Conservation (phyloP, 1,139 yeast genomes). For the Suhomyces anneliseae region DNA sequence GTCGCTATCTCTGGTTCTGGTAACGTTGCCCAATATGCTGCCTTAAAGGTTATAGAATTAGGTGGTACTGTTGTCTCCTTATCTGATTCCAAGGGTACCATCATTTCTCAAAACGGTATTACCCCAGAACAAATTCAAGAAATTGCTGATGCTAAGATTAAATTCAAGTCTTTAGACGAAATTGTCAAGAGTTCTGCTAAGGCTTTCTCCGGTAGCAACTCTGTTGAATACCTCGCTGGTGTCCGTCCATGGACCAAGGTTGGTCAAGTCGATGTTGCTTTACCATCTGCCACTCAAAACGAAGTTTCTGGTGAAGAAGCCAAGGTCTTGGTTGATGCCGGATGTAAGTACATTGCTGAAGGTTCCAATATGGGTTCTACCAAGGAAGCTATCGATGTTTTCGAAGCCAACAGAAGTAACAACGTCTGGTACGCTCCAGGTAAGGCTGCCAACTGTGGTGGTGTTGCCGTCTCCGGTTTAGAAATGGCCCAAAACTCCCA, state of each 20-base stretch:
- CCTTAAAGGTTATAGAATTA: slow-evolving; percentile 92
- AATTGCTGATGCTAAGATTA: slow-evolving; percentile 78
- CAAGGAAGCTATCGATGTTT: slow-evolving; percentile 91
- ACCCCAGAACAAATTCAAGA: slow-evolving; percentile 75
- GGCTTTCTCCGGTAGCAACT: slow-evolving; percentile 54
- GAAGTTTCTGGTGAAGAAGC: slow-evolving; percentile 98
- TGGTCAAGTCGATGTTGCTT: slow-evolving; percentile 91
- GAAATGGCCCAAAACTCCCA: slow-evolving; percentile 99
- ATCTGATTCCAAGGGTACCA: slow-evolving; percentile 92
- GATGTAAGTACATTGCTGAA: slow-evolving; percentile 93
- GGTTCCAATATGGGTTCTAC: slow-evolving; percentile 99
- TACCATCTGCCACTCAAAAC: slow-evolving; percentile 98
- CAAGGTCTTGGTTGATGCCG: slow-evolving; percentile 86
- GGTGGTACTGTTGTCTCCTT: slow-evolving; percentile 94
- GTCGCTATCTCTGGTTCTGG: slow-evolving; percentile 98
- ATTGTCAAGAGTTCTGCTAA: slow-evolving; percentile 57
- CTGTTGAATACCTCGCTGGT: slow-evolving; percentile 79
- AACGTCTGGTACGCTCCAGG: slow-evolving; percentile 99
- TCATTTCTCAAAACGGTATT: slow-evolving; percentile 75
- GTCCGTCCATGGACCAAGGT: slow-evolving; percentile 96
- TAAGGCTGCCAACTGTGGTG: slow-evolving; percentile 99
- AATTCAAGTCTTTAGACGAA: slow-evolving; percentile 74
- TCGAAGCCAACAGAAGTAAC: slow-evolving; percentile 79
- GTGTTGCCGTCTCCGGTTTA: slow-evolving; percentile 97
- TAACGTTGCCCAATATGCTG: slow-evolving; percentile 99